Conservation (phyloP, 345 rosid species). For the Alliaria petiolata region DNA sequence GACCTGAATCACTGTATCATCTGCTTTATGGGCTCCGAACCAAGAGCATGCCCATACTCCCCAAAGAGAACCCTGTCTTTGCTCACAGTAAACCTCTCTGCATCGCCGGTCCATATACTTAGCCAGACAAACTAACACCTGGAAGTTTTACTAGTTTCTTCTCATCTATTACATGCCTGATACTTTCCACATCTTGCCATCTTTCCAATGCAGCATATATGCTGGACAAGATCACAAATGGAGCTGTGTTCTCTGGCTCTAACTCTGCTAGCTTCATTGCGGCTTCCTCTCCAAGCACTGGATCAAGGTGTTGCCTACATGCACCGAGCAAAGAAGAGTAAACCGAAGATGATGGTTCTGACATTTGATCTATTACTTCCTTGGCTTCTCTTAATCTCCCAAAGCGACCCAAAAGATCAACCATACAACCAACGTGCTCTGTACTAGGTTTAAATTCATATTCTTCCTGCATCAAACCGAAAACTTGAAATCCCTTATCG, state of each 20-base stretch:
- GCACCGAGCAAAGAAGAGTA: constrained; percentile 62
- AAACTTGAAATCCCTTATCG: constrained; percentile 41
- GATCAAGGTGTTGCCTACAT: constrained; percentile 41
- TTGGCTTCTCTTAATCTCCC: constrained; percentile 58
- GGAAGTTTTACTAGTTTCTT: constrained; percentile 47
- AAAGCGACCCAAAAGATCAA: constrained; percentile 55
- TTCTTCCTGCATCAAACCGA: constrained; percentile 38
- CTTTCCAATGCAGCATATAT: constrained; percentile 54
- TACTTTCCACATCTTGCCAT: constrained; percentile 54
- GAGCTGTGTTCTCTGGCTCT: constrained; percentile 50
- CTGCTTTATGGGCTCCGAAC: neutral
- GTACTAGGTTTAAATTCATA: constrained; percentile 40
- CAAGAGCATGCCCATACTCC: neutral
- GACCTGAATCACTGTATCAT: neutral
- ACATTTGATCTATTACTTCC: constrained; percentile 38
- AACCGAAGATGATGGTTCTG: constrained; percentile 46
- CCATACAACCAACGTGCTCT: constrained; percentile 52
- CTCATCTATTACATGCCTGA: constrained; percentile 41
- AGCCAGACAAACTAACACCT: constrained; percentile 44
- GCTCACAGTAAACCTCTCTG: neutral
- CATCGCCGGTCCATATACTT: constrained; percentile 2
- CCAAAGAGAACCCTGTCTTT: neutral
- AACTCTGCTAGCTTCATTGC: constrained; percentile 48
- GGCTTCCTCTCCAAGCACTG: constrained; percentile 49
- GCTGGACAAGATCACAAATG: constrained; percentile 55